These are phyloP conservation scores for Chiua virens DNA, from an alignment of 768 basidiomycete genomes.

Conservation along the genomic window DNA sequence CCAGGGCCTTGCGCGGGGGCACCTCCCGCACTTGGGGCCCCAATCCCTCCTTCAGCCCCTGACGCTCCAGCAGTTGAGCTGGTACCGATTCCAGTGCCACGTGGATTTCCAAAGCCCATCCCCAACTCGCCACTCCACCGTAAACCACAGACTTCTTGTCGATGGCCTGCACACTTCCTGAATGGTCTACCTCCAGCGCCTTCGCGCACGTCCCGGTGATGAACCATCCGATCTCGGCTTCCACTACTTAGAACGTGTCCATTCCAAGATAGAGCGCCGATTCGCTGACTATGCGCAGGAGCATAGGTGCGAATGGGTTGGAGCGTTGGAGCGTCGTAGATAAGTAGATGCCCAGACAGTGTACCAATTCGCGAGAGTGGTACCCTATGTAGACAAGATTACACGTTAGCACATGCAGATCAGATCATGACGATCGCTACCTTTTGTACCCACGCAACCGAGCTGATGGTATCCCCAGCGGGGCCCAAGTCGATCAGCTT, in stretches of 20 bases:
- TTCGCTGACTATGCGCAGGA: conserved; percentile 82
- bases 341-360: conserved; percentile 82
- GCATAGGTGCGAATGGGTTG: conserved; percentile 78
- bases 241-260: conserved; percentile 84
- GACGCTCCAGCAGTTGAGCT: neutral
- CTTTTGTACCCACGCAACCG: conserved; percentile 91
- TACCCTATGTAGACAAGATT: conserved; percentile 47
- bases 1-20: conserved; percentile 27
- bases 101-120: conserved; percentile 24
- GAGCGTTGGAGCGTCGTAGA: conserved; percentile 86
- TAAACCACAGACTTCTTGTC: conserved; percentile 95
- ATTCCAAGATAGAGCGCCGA: conserved; percentile 96
- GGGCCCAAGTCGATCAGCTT: conserved; percentile 80
- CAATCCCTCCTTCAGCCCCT: conserved; percentile 31
- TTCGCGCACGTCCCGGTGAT: conserved; percentile 91
- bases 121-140: conserved; percentile 68
- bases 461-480: conserved; percentile 76
- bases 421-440: conserved; percentile 22
- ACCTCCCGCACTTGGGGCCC: conserved; percentile 21
- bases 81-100: conserved; percentile 13
- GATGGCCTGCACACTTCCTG: conserved; percentile 68
- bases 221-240: conserved; percentile 86
- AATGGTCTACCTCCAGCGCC: conserved; percentile 57
- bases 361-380: conserved; percentile 93
- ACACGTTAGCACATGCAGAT: neutral